A percentile compares a stretch with the other conserved stretches of the same genome.
phyloP scores from a whole-genome alignment of 1,139 yeast genomes.

The Taiozyma sp. region DNA sequence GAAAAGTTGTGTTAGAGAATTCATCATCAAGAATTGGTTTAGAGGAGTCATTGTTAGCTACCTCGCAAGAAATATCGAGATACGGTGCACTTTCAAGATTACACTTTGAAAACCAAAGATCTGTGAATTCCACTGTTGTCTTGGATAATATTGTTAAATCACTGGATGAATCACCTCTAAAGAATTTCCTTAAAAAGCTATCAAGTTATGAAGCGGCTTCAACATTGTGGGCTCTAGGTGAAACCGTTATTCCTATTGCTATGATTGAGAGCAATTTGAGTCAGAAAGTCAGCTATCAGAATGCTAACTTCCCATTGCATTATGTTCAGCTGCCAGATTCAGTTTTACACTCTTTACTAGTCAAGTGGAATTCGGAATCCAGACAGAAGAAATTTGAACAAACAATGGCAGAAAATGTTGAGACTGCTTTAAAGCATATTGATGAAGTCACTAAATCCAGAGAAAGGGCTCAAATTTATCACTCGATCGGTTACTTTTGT shows the following conservation, averaged over 20 bases:
- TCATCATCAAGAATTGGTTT: constrained; percentile 1
- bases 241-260: constrained; percentile 46
- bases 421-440: constrained; percentile 33
- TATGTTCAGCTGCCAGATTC: constrained; percentile 27
- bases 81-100: constrained; percentile 37
- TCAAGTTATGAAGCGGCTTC: constrained; percentile 47
- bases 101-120: constrained; percentile 37
- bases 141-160: constrained; percentile 33
- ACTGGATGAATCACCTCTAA: neutral
- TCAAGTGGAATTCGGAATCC: constrained; percentile 67
- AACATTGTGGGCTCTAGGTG: constrained; percentile 55
- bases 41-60: constrained; percentile 27
- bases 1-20: constrained; percentile 26
- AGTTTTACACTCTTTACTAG: constrained; percentile 45
- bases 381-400: constrained; percentile 58
- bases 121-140: constrained; percentile 43
- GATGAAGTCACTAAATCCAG: constrained; percentile 16
- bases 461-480: constrained; percentile 41
- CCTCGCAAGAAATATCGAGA: constrained; percentile 35
- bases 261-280: constrained; percentile 33
- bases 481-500: constrained; percentile 69
- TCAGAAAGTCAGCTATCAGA: neutral
- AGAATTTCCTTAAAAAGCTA: constrained; percentile 21
- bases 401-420: constrained; percentile 53
- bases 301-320: constrained; percentile 17